phyloP scores from a whole-genome alignment of 2,329 filamentous ascomycete species.

The Fusarium sp. region DNA sequence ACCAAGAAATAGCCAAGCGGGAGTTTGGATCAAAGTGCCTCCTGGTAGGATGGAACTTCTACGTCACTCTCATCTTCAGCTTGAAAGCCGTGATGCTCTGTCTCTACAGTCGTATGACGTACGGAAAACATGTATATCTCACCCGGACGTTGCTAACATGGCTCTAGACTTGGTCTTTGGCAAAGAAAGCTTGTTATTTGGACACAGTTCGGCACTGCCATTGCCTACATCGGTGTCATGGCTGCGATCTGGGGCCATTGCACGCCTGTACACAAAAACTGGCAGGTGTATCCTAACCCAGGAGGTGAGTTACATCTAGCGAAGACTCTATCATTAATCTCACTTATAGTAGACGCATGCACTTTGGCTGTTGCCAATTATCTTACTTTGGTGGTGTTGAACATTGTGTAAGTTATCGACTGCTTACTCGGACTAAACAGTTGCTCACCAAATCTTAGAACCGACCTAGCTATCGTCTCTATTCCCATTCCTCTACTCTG shows the following conservation, averaged over 20 bases:
- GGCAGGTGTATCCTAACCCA: slow-evolving; percentile 60
- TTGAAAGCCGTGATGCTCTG: slow-evolving; percentile 62
- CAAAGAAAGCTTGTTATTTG: slow-evolving; percentile 58
- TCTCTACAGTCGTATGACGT: slow-evolving; percentile 62
- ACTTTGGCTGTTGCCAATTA: slow-evolving; percentile 57
- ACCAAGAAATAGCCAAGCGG: slow-evolving; percentile 49
- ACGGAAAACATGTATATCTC: slow-evolving; percentile 24
- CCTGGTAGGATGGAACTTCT: slow-evolving; percentile 59
- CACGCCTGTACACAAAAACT: slow-evolving; percentile 56
- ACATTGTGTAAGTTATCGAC: slow-evolving; percentile 53
- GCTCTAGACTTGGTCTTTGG: slow-evolving; percentile 53
- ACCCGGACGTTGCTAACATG: slow-evolving; percentile 9
- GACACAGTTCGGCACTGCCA: slow-evolving; percentile 49
- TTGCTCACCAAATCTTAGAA: slow-evolving; percentile 49
- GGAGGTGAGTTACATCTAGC: slow-evolving; percentile 50
- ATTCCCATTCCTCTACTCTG: slow-evolving; percentile 60
- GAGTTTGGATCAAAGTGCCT: slow-evolving; percentile 56
- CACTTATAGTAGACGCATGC: slow-evolving; percentile 51
- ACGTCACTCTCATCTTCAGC: slow-evolving; percentile 60
- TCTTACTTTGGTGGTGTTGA: slow-evolving; percentile 55
- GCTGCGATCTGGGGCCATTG: slow-evolving; percentile 57
- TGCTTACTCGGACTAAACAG: too few relatives aligned
- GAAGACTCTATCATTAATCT: not conserved
- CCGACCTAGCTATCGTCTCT: slow-evolving; percentile 57
- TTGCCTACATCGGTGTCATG: slow-evolving; percentile 55